These are phyloP conservation scores for Plasmodium adleri DNA, from an alignment of 169 alveolate species.

Conservation along the genomic window DNA sequence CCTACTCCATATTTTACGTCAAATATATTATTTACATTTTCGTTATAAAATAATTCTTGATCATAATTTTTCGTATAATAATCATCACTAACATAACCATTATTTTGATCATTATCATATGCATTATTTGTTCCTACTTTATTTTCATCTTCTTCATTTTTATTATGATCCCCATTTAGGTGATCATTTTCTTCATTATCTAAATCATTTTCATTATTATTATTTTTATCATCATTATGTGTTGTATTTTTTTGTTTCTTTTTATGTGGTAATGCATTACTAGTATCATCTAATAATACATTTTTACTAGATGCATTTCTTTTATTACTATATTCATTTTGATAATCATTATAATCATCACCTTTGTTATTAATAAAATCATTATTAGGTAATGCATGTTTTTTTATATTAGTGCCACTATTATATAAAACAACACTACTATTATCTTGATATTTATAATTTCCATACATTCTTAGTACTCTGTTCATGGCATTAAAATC, in stretches of 20 bases:
- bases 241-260: not conserved
- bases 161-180: not conserved
- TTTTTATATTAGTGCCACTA: slow-evolving; percentile 21
- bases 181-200: slow-evolving; percentile 1
- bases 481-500: slow-evolving; percentile 85
- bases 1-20: slow-evolving; percentile 88
- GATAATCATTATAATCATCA: slow-evolving; percentile 29
- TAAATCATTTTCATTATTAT: slow-evolving; percentile 4
- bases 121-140: not conserved
- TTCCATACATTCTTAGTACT: slow-evolving; percentile 87
- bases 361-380: slow-evolving; percentile 11
- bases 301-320: not conserved
- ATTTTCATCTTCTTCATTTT: slow-evolving; percentile 7
- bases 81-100: slow-evolving; percentile 8
- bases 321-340: not conserved
- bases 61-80: slow-evolving; percentile 49
- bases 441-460: slow-evolving; percentile 60
- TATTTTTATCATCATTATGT: not conserved
- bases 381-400: slow-evolving; percentile 47
- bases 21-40: slow-evolving; percentile 49
- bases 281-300: not conserved
- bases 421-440: slow-evolving; percentile 1
- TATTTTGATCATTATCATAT: not conserved
- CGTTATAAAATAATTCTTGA: slow-evolving; percentile 65
- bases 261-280: slow-evolving; percentile 6